A percentile compares a stretch with the other conserved stretches of the same genome.
phyloP scores from a whole-genome alignment of 2,329 filamentous ascomycete genomes.

The Calcarisporium arbuscula region DNA sequence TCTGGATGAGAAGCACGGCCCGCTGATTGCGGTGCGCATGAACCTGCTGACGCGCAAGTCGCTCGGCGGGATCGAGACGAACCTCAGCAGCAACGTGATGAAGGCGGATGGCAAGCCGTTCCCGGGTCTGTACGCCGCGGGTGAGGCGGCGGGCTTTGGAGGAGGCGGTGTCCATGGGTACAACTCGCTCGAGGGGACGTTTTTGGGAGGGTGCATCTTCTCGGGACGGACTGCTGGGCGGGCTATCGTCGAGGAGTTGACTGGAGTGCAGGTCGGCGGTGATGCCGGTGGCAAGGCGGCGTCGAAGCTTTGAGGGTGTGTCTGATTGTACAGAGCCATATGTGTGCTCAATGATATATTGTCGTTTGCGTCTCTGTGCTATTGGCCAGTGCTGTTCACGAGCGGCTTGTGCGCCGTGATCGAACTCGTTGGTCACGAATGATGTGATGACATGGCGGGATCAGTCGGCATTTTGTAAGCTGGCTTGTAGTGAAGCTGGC shows the following conservation, averaged over 20 bases:
- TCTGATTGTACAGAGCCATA: no score
- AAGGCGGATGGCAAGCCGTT: slow-evolving; percentile 40
- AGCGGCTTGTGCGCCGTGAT: no score
- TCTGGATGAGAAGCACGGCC: slow-evolving; percentile 47
- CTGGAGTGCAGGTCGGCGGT: slow-evolving; percentile 3
- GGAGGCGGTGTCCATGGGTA: slow-evolving; percentile 59
- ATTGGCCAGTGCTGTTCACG: no score
- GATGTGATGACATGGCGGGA: no score
- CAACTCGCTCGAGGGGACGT: slow-evolving; percentile 55
- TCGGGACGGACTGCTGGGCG: slow-evolving; percentile 51
- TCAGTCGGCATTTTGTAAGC: no score
- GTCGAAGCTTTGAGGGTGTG: neutral
- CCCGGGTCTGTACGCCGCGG: slow-evolving; percentile 52
- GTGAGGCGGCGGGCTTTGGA: slow-evolving; percentile 55
- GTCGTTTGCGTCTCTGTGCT: no score
- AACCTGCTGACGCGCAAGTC: slow-evolving; percentile 57
- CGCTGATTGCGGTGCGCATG: slow-evolving; percentile 54
- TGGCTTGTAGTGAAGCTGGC: no score
- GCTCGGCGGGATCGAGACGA: slow-evolving; percentile 54
- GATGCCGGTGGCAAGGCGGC: neutral
- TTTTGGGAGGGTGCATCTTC: slow-evolving; percentile 57
- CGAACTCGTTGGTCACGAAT: no score
- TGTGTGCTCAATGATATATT: no score
- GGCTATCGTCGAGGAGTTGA: slow-evolving; percentile 44
- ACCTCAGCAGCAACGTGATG: slow-evolving; percentile 51